phyloP scores from a whole-genome alignment of 2,329 filamentous ascomycete species.

The Gliomastix tumulicola region DNA sequence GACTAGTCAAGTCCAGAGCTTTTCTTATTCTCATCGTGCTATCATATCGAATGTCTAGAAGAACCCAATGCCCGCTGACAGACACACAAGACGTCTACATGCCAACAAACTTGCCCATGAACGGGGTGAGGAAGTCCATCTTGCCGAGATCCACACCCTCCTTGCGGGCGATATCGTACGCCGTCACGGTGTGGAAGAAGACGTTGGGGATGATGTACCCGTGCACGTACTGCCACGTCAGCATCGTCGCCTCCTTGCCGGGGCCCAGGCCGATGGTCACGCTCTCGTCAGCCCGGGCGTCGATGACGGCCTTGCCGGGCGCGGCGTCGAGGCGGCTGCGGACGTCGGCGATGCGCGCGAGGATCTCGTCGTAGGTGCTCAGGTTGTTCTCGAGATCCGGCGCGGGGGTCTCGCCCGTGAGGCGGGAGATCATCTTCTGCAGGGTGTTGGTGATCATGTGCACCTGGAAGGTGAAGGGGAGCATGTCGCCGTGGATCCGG shows the following conservation, averaged over 20 bases:
- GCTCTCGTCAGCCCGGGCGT: conserved; percentile 16
- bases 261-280: conserved; percentile 22
- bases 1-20: too few species aligned
- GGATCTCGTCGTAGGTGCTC: conserved; percentile 24
- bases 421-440: conserved; percentile 23
- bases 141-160: conserved; percentile 59
- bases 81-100: too few species aligned
- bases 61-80: too few species aligned
- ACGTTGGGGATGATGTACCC: conserved; percentile 50
- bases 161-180: conserved; percentile 54
- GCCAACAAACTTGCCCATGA: conserved; percentile 15
- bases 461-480: conserved; percentile 33
- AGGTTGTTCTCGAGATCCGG: conserved; percentile 15
- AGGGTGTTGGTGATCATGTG: conserved; percentile 18
- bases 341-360: conserved; percentile 21
- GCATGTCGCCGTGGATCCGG: conserved; percentile 33
- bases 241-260: conserved; percentile 6
- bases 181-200: conserved; percentile 54
- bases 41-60: too few species aligned
- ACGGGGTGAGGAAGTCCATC: conserved; percentile 40
- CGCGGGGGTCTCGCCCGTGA: conserved; percentile 16
- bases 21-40: too few species aligned
- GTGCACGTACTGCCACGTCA: conserved; percentile 32
- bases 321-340: conserved; percentile 20
- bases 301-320: conserved; percentile 22